Evolutionary conservation across 331 rosid genomes (phyloP), one percentile per base, ranked within the genome.

Genomic region (Phaseolus coccineus): DNA sequence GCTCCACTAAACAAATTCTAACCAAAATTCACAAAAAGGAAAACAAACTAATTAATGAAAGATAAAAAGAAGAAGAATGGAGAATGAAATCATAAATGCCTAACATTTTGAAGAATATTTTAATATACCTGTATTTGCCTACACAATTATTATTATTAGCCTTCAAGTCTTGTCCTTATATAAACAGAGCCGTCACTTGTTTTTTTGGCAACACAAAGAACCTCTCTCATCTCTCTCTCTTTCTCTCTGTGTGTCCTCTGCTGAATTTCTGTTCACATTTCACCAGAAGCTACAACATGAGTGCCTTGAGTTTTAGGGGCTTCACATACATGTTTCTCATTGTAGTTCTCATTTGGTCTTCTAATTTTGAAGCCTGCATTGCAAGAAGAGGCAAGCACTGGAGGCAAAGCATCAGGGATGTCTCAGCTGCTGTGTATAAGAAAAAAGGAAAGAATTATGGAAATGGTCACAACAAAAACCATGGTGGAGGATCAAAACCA

Each of bases 311-410:
- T 70, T 91, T 90, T 57, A 88, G 83, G 87, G 77, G 86, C 74
- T 76, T 89, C 85, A 76, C 92, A 81, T 84, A 79, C 57, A 85
- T 86, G 87, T 15, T 91, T 68, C 22, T 88, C 19, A 31, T 93
- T 69, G 85, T 77, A 25, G 59, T 90, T 84, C 80, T 93, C 1
- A 74, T 96, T 42, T 96, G 97, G 94, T 91, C 86, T 59, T 83
- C 88, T 2, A 96, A 87, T 63, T 91, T 93, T 80, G 99, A 93
- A 57, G 76, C 83, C 58, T 93, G 98, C 94, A 87, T 85, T 91
- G 99, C 91, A 8, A 90, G 97, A 85, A 87, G 92, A 87, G 88
- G 93, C 3, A 91, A 86, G 84, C 98, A 93, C 82, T 91, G 96
- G 97, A 92, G 90, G 79, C 86, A 83, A 22, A 85, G 71, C 78